Percentiles rank a stretch among this genome's conserved stretches.
phyloP scores from a whole-genome alignment of 345 rosid genomes.

The Ricinus communis region DNA sequence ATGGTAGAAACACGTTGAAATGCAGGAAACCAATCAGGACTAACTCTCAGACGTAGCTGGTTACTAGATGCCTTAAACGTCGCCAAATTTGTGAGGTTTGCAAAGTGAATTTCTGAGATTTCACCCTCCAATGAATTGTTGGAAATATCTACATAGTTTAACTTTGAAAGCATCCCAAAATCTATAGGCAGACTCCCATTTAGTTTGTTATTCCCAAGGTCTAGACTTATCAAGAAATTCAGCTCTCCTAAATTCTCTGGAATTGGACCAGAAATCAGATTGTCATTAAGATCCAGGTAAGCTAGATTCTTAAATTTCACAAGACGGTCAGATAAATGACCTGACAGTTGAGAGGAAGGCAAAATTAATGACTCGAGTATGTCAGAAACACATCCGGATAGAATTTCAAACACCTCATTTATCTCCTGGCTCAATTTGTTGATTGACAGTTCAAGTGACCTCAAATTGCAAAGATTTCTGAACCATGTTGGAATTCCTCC shows the following conservation, averaged over 20 bases:
- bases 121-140: conserved; percentile 22
- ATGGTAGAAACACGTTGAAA: neutral
- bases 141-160: conserved; percentile 2
- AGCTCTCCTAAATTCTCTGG: too few relatives aligned
- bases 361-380: neutral
- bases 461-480: conserved; percentile 16
- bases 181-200: conserved; percentile 23
- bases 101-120: conserved; percentile 22
- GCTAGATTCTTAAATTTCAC: too few relatives aligned
- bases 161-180: conserved; percentile 4
- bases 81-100: conserved; percentile 20
- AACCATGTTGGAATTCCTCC: conserved; percentile 23
- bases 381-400: conserved; percentile 4
- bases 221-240: too few relatives aligned
- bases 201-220: too few relatives aligned
- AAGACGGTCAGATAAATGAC: too few relatives aligned
- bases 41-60: neutral
- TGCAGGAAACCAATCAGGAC: neutral
- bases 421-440: neutral
- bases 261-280: too few relatives aligned
- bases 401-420: neutral
- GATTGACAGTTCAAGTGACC: neutral
- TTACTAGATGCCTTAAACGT: neutral
- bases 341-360: neutral
- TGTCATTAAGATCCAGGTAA: too few relatives aligned